phyloP scores from a whole-genome alignment of 2,329 filamentous ascomycete species.

The Epichloe gansuensis region DNA sequence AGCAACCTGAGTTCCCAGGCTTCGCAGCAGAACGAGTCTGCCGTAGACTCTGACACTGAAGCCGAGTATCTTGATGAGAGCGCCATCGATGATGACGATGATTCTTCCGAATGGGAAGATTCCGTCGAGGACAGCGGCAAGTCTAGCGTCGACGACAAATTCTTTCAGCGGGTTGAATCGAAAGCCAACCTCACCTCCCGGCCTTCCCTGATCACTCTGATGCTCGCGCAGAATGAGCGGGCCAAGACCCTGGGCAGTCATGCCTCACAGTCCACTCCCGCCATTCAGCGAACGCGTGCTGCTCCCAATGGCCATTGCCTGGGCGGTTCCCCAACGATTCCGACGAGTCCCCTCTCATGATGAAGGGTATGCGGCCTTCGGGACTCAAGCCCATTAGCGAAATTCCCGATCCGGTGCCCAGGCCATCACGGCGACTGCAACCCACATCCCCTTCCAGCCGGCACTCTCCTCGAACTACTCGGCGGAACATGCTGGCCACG shows the following conservation, averaged over 20 bases:
- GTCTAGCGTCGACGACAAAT: constrained; percentile 68
- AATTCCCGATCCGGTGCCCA: constrained; percentile 54
- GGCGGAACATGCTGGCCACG: constrained; percentile 89
- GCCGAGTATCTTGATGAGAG: constrained; percentile 67
- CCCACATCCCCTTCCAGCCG: constrained; percentile 52
- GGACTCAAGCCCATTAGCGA: constrained; percentile 45
- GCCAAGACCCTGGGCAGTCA: constrained; percentile 56
- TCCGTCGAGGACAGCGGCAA: constrained; percentile 72
- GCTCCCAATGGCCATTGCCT: constrained; percentile 30
- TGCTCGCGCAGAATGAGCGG: constrained; percentile 69
- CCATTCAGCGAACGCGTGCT: constrained; percentile 53
- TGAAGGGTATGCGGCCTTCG: constrained; percentile 45
- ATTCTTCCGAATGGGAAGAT: constrained; percentile 48
- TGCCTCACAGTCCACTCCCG: constrained; percentile 54
- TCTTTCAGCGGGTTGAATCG: constrained; percentile 88
- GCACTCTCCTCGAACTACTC: constrained; percentile 83
- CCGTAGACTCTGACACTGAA: constrained; percentile 28
- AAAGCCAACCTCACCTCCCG: constrained; percentile 73
- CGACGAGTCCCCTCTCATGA: constrained; percentile 49
- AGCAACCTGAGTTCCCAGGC: constrained; percentile 60
- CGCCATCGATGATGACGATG: constrained; percentile 65
- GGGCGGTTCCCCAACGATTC: constrained; percentile 43
- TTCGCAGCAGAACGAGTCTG: constrained; percentile 37
- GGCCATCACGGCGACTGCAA: constrained; percentile 64
- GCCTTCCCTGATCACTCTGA: constrained; percentile 78